Evolutionary conservation across 148 eudicot genomes (phyloP).

Genomic region (Vaccinium myrtillus): DNA sequence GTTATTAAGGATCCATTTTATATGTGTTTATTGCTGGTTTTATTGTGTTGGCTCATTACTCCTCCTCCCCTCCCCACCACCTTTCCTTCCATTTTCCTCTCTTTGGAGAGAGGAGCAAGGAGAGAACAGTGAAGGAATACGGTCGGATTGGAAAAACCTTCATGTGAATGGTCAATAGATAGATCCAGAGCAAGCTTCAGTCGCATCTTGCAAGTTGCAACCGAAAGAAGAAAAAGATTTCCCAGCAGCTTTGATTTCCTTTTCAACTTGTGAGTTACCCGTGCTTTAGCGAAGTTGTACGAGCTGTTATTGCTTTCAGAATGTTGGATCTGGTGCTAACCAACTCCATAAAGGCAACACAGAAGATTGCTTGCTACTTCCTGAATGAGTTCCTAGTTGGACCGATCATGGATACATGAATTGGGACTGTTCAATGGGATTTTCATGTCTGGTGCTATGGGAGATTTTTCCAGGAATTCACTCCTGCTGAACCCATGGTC

Average conservation of each 20-base stretch:
- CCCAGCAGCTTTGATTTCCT: background rate
- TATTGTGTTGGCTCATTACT: background rate
- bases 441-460: background rate
- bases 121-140: background rate
- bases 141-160: background rate
- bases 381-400: background rate
- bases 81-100: background rate
- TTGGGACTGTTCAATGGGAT: background rate
- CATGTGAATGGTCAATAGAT: background rate
- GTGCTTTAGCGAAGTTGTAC: background rate
- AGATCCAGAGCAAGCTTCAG: background rate
- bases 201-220: background rate
- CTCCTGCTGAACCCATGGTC: background rate
- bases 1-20: background rate
- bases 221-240: background rate
- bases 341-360: too few relatives aligned
- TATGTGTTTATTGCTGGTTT: constrained; percentile 13
- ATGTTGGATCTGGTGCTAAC: too few relatives aligned
- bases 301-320: background rate
- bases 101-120: background rate
- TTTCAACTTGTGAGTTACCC: background rate
- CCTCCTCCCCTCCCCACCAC: background rate
- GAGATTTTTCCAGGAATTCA: background rate
- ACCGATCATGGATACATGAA: background rate
- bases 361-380: background rate